phyloP scores from a whole-genome alignment of 192 early-diverging fungal species.

The Gigaspora rosea region DNA sequence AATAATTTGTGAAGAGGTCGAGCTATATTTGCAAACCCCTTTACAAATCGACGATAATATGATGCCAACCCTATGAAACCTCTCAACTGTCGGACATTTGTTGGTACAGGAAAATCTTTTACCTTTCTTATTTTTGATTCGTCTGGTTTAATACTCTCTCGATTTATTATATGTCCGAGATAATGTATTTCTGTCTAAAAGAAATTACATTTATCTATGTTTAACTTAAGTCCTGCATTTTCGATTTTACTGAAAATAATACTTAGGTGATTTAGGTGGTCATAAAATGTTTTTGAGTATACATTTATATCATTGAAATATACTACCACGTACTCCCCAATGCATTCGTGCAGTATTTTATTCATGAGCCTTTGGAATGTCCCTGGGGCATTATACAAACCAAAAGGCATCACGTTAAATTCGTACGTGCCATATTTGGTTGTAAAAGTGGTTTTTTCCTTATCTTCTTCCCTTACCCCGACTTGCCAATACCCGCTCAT shows the following conservation, averaged over 20 bases:
- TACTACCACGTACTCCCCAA: slow-evolving; percentile 33
- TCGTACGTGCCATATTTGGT: too few relatives aligned
- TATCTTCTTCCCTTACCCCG: too few relatives aligned
- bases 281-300: slow-evolving; percentile 37
- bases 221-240: background rate
- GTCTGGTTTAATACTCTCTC: background rate
- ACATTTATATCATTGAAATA: slow-evolving; percentile 51
- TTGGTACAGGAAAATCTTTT: background rate
- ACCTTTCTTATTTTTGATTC: background rate
- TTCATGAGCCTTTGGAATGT: too few relatives aligned
- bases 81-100: background rate
- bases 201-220: background rate
- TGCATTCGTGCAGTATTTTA: too few relatives aligned
- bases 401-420: too few relatives aligned
- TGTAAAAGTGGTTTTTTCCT: too few relatives aligned
- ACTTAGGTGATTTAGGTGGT: slow-evolving; percentile 35
- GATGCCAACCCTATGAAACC: background rate
- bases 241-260: background rate
- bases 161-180: background rate
- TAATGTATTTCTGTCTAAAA: background rate
- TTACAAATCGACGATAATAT: background rate
- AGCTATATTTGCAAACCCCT: background rate
- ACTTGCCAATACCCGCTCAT: too few relatives aligned
- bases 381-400: too few relatives aligned
- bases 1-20: background rate